Evolutionary conservation across 257 asterid species (phyloP).

Genomic region (Thymus quinquecostatus): DNA sequence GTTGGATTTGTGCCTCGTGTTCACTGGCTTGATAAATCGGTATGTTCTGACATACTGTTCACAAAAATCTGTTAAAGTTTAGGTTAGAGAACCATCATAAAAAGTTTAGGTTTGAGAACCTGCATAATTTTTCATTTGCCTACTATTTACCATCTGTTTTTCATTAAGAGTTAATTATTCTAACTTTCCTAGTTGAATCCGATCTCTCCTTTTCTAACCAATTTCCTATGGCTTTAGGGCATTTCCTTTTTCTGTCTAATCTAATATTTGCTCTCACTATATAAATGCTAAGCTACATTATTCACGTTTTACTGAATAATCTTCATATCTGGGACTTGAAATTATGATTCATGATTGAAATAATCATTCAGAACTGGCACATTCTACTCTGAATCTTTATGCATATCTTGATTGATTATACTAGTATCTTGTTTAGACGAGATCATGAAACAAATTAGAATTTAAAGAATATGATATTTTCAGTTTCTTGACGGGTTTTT

Average conservation of each 20-base stretch:
- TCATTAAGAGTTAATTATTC: slow-evolving; percentile 11
- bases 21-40: slow-evolving; percentile 70
- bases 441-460: slow-evolving; percentile 12
- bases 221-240: too few species aligned
- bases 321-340: not conserved
- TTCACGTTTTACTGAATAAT: not conserved
- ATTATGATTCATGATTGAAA: not conserved
- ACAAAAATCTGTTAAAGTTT: not conserved
- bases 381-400: not conserved
- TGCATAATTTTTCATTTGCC: slow-evolving; percentile 6
- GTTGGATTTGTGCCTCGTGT: slow-evolving; percentile 95
- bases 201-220: not conserved
- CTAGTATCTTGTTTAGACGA: not conserved
- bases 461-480: slow-evolving; percentile 8
- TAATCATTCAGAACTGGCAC: not conserved
- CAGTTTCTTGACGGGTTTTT: not conserved
- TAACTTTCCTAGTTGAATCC: not conserved
- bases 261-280: not conserved
- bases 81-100: not conserved
- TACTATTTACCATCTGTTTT: not conserved
- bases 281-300: not conserved
- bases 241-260: not conserved
- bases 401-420: not conserved
- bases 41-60: slow-evolving; percentile 36
- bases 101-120: slow-evolving; percentile 1